These are phyloP conservation scores for Rhizopogon vesiculosus DNA, from an alignment of 768 basidiomycete species.

Conservation along the genomic window DNA sequence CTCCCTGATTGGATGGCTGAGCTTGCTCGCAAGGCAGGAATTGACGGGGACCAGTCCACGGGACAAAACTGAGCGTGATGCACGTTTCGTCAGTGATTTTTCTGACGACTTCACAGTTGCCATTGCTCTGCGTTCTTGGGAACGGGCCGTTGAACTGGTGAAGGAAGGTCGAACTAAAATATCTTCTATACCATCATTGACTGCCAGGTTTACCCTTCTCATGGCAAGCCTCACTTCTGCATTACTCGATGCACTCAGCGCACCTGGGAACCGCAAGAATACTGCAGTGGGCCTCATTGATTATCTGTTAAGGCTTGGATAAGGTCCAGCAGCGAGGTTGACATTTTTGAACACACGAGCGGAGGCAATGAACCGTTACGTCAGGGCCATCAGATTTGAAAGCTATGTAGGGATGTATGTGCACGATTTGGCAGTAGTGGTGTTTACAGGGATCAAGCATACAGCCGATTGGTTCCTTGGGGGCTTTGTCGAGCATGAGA, in stretches of 20 bases:
- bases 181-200: constrained; percentile 46
- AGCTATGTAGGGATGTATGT: constrained; percentile 85
- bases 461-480: constrained; percentile 98
- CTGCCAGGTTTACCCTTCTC: constrained; percentile 58
- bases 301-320: constrained; percentile 69
- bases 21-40: constrained; percentile 51
- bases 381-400: constrained; percentile 87
- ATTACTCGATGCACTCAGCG: constrained; percentile 69
- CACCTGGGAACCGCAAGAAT: constrained; percentile 73
- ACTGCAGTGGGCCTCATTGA: constrained; percentile 66
- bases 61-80: constrained; percentile 75
- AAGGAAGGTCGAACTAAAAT: constrained; percentile 79
- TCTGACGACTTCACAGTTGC: constrained; percentile 89
- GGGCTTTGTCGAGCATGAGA: constrained; percentile 93
- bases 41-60: constrained; percentile 44
- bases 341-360: constrained; percentile 80
- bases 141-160: constrained; percentile 77
- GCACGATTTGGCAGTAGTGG: constrained; percentile 81
- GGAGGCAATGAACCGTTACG: constrained; percentile 66
- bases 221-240: constrained; percentile 65
- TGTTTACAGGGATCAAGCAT: constrained; percentile 93
- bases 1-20: constrained; percentile 78
- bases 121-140: constrained; percentile 86
- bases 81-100: constrained; percentile 87
- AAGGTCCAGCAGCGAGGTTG: constrained; percentile 72